Evolutionary conservation across 805 yeast species (phyloP), one percentile per base, ranked within the genome.

Genomic region (Metschnikowia noctiluminum): DNA sequence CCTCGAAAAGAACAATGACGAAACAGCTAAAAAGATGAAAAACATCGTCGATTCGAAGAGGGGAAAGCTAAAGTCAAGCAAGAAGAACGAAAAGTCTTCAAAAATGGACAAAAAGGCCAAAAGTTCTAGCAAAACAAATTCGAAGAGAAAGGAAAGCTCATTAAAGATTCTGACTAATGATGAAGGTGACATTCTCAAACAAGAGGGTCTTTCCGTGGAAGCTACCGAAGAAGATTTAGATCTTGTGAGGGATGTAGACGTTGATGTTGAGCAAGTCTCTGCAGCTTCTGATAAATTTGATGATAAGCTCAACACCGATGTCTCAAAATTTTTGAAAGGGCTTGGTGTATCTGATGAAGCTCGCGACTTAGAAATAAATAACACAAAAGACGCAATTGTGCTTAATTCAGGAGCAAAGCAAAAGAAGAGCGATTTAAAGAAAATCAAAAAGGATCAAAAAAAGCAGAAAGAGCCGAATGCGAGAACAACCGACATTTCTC

Each of bases 141-240:
- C 21, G 21, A 21, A 21, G 4, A 21, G 4, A 4, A 21, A 21
- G 2, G 21, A 2, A 21, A 21, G 2, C 21, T 21, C 21, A 21
- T 21, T 21, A 4, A 21, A 21, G 21, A 21, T 21, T 21, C 21
- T 21, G 21, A 21, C 2, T 21, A 21, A 21, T 21, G 21, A 21
- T 21, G 21, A 21, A 21, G 21, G 21, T 21, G 77, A 70, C 2
- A 50, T 71, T 2, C 64, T 88, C 42, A 82, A 86, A 56, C 80
- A 82, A 51, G 95, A 86, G 69, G 95, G 96, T 2, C 63, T 84
- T 12, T 84, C 83, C 21, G 69, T 91, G 28, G 97, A 97, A 32
- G 98, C 97, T 16, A 77, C 89, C 13, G 94, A 87, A 56, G 91
- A 83, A 21, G 97, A 90, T 64, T 62, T 91, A 40, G 77, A 79